A percentile compares a stretch with the other conserved stretches of the same genome.
Conservation (phyloP, 371 early-diverging fungal genomes). For the Sporodiniella umbellata region DNA sequence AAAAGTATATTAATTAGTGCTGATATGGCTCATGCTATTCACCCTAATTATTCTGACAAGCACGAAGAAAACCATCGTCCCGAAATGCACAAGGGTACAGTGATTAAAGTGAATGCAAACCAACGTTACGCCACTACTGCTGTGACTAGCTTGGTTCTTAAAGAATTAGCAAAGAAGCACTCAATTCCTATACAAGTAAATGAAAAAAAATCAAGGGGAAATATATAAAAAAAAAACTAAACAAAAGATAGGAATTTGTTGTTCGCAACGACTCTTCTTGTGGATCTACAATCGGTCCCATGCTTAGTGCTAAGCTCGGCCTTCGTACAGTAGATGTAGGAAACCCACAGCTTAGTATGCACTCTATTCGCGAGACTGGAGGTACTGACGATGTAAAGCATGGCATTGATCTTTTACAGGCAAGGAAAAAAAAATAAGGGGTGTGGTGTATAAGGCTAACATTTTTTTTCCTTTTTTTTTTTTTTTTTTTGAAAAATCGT, state of each 20-base stretch:
- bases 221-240: too few species aligned
- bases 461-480: too few species aligned
- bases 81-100: slow-evolving; percentile 90
- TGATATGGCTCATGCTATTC: slow-evolving; percentile 94
- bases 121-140: slow-evolving; percentile 94
- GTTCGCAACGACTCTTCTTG: slow-evolving; percentile 94
- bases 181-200: slow-evolving; percentile 76
- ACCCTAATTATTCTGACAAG: slow-evolving; percentile 86
- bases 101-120: slow-evolving; percentile 95
- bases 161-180: slow-evolving; percentile 74
- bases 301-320: slow-evolving; percentile 93
- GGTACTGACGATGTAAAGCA: slow-evolving; percentile 87
- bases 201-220: not conserved
- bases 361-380: slow-evolving; percentile 93
- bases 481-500: too few species aligned
- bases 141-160: slow-evolving; percentile 77
- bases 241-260: slow-evolving; percentile 86
- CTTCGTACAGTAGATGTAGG: slow-evolving; percentile 95
- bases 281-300: slow-evolving; percentile 96
- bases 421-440: slow-evolving; percentile 16
- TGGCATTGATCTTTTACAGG: slow-evolving; percentile 80
- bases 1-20: slow-evolving; percentile 88
- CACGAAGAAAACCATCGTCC: slow-evolving; percentile 93
- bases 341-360: slow-evolving; percentile 94
- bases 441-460: not conserved